Conservation (phyloP, 129 eudicot genomes). For the Chrysanthemum lavandulifolium region DNA sequence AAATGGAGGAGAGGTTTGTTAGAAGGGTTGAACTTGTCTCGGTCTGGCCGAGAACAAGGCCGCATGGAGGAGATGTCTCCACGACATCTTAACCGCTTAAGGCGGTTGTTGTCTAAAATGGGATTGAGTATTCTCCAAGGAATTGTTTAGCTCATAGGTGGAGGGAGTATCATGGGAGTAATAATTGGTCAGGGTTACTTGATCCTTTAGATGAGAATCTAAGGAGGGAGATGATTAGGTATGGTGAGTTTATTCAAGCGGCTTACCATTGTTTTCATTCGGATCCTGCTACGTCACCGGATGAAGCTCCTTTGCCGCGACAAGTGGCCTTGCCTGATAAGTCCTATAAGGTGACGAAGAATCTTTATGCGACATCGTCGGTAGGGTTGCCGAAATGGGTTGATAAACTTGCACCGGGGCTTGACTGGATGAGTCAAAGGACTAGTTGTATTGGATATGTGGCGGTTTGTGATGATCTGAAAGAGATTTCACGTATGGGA, state of each 20-base stretch:
- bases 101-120: slow-evolving; percentile 47
- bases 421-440: slow-evolving; percentile 95
- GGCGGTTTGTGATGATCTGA: slow-evolving; percentile 82
- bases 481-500: slow-evolving; percentile 92
- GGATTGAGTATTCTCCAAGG: slow-evolving; percentile 75
- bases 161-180: slow-evolving; percentile 89
- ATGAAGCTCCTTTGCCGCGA: slow-evolving; percentile 40
- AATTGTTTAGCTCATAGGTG: slow-evolving; percentile 69
- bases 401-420: slow-evolving; percentile 83
- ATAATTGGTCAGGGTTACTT: slow-evolving; percentile 78
- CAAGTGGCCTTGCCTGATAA: slow-evolving; percentile 71
- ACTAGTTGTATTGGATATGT: slow-evolving; percentile 89
- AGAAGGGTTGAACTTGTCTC: slow-evolving; percentile 48
- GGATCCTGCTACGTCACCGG: slow-evolving; percentile 59
- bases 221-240: slow-evolving; percentile 87
- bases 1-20: slow-evolving; percentile 35
- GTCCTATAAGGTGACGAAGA: slow-evolving; percentile 76
- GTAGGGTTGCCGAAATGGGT: slow-evolving; percentile 91
- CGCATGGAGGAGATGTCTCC: slow-evolving; percentile 92
- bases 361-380: slow-evolving; percentile 76
- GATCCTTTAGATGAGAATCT: slow-evolving; percentile 96
- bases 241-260: slow-evolving; percentile 93
- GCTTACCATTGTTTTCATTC: slow-evolving; percentile 87
- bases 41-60: slow-evolving; percentile 65
- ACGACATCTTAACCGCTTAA: slow-evolving; percentile 59